Conservation (phyloP, 306 rosid genomes). For the Dalbergia cochinchinensis region DNA sequence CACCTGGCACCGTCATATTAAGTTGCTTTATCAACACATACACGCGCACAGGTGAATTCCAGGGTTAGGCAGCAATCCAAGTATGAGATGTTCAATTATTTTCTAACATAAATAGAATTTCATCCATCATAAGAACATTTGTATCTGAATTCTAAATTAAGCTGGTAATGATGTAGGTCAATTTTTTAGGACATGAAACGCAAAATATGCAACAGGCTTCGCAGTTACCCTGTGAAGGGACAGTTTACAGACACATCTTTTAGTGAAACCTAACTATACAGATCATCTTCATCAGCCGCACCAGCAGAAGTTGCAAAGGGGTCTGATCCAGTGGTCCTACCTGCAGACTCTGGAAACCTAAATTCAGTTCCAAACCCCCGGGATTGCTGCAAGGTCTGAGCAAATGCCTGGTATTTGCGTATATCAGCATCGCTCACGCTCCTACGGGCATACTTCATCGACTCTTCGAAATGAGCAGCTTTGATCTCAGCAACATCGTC, state of each 20-base stretch:
- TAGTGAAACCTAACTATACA: conserved; percentile 44
- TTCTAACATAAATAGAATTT: neutral
- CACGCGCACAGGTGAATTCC: neutral
- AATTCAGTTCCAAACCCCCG: conserved; percentile 61
- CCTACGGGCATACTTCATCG: conserved; percentile 61
- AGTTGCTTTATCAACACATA: neutral
- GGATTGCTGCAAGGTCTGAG: conserved; percentile 66
- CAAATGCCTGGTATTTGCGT: conserved; percentile 62
- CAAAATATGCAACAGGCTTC: conserved; percentile 7
- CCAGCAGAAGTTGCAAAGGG: conserved; percentile 56
- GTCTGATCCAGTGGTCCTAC: conserved; percentile 50
- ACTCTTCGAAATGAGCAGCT: conserved; percentile 64
- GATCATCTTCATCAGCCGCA: conserved; percentile 59
- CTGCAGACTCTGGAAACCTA: conserved; percentile 50
- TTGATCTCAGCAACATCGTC: conserved; percentile 59
- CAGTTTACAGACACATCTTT: neutral
- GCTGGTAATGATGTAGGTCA: neutral
- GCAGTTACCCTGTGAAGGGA: conserved; percentile 9
- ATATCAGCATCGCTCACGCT: conserved; percentile 60
- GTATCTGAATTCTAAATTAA: conserved; percentile 5
- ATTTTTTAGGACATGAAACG: neutral
- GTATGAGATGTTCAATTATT: neutral
- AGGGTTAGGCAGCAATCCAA: neutral
- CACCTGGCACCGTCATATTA: too few relatives aligned
- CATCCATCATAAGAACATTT: neutral